Evolutionary conservation across 2,329 filamentous ascomycete genomes (phyloP).

Genomic region (Sphaerostilbella broomeana): DNA sequence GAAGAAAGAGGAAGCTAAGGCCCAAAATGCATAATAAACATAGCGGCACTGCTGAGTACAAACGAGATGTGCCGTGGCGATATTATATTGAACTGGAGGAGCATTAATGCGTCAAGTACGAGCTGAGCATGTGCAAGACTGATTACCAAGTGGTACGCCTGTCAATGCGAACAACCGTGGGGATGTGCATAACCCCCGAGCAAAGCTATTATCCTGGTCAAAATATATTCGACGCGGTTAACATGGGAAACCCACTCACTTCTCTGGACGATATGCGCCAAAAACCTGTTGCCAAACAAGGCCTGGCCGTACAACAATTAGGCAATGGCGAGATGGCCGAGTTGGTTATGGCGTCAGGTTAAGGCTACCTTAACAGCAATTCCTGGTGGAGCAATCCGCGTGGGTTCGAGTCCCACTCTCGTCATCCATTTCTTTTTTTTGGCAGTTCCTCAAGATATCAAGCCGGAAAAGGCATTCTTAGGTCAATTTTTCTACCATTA

Average conservation of each 20-base stretch:
- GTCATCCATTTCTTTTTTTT: too few species aligned
- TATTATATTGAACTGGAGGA: too few species aligned
- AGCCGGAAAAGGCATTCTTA: neutral
- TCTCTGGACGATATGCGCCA: too few species aligned
- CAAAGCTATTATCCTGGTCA: too few species aligned
- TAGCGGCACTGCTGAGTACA: neutral
- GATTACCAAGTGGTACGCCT: too few species aligned
- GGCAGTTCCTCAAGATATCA: neutral
- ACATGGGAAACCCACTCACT: too few species aligned
- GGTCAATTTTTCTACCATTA: neutral
- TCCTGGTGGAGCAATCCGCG: constrained; percentile 4
- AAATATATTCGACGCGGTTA: too few species aligned
- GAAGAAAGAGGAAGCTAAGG: constrained; percentile 42
- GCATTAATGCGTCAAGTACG: neutral
- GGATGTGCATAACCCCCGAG: too few species aligned
- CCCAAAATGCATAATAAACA: constrained; percentile 23
- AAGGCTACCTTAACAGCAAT: constrained; percentile 1
- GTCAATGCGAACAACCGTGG: too few species aligned
- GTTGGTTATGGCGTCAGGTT: constrained; percentile 2
- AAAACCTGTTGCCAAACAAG: neutral
- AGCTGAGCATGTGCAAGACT: neutral
- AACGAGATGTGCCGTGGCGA: neutral
- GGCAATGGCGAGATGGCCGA: neutral
- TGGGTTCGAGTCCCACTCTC: constrained; percentile 12
- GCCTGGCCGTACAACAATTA: neutral